Base-by-base conservation (phyloP, 1,284 basidiomycete genomes). In the Testicularia cyperi region DNA sequence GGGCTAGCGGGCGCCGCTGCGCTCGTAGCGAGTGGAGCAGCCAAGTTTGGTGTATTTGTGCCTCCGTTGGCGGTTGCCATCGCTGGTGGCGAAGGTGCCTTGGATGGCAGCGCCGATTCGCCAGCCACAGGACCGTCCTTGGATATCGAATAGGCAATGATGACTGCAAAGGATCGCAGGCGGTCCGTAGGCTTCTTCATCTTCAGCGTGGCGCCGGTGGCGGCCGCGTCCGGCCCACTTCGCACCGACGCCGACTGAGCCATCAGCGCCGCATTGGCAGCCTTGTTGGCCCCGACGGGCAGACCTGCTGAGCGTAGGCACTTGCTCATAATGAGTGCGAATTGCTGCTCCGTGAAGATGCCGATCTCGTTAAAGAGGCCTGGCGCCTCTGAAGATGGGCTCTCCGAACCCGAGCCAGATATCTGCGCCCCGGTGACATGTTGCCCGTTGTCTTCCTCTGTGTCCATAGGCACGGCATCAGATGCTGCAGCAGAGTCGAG, bases 61-160 rank as follows among this genome's bases (percentile, higher is more conserved):
- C 38, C 26, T 14, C 16, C 27, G 18, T 15, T n/a, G 4, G 66
- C 56, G 6, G 56, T 39, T 1, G 20, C 65, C 19, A 13, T 35
- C 3, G 36, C 32, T 2, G 43, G 31, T 3, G 69, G 49, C 5
- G 64, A 58, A 3, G 58, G 41, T 9, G 44, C 46, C 8, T 19
- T 29, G 15, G 60, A 54, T 9, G 56, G 45, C 12, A 38, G 28
- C 16, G 40, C 35, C 5, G 68, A 55, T 9, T 47, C 42, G 25
- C 44, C 35, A 6, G 68, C 54, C 4, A 69, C 63, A 6, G 84
- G 82, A 0, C 90, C 85, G 72, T 98, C 95, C 31, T 87, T 82
- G 5, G 87, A 82, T 82, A 98, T 91, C 2, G 90, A 94, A 75
- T 92, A 95, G 19, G 96, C 84, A 48, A 98, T 83, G 30, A 96